phyloP scores from a whole-genome alignment of 225 moss, liverwort and hornwort genomes.

The Neckera pumila region DNA sequence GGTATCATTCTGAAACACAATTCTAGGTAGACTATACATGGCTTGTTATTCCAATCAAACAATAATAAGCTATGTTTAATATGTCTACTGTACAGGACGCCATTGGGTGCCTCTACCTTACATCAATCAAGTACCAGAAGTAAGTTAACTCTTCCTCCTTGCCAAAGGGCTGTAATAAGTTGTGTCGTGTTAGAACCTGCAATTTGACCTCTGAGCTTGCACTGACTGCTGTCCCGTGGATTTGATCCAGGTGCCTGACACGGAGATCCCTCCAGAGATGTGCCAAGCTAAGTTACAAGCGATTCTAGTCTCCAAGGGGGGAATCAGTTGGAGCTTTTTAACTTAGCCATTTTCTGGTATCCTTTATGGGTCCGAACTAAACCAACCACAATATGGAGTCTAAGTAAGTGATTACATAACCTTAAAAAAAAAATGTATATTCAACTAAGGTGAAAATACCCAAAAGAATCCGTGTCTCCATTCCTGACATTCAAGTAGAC shows the following conservation, averaged over 20 bases:
- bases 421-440: background rate
- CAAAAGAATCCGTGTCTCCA: fast-evolving
- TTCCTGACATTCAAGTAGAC: background rate
- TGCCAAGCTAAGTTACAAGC: too few relatives aligned
- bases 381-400: background rate
- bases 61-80: too few relatives aligned
- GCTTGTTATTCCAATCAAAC: too few relatives aligned
- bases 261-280: background rate
- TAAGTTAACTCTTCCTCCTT: background rate
- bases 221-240: background rate
- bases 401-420: background rate
- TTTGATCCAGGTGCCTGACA: background rate
- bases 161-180: background rate
- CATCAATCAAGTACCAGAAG: background rate
- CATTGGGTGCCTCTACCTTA: too few relatives aligned
- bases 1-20: too few relatives aligned
- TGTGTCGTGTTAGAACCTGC: background rate
- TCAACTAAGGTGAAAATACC: background rate
- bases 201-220: background rate
- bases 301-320: too few relatives aligned
- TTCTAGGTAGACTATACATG: too few relatives aligned
- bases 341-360: background rate
- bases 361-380: too few relatives aligned
- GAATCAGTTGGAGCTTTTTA: too few relatives aligned
- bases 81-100: too few relatives aligned